phyloP scores from a whole-genome alignment of 202 grass and related monocot species.

The Saccharum hybrid region DNA sequence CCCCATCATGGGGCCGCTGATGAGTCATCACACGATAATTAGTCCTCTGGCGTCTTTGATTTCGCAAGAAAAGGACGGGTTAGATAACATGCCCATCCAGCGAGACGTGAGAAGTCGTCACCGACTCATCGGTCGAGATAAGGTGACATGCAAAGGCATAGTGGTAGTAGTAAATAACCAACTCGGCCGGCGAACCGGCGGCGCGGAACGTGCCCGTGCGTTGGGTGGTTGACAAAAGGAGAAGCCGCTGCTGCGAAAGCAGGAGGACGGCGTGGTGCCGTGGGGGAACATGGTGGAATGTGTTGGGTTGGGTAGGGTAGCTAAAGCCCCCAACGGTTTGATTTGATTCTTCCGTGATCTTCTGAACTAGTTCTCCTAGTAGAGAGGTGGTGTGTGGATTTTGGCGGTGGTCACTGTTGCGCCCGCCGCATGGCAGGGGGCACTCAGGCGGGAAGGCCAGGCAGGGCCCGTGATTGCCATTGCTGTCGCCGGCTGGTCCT shows the following conservation, averaged over 20 bases:
- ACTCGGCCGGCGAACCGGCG: slow-evolving; percentile 39
- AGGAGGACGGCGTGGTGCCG: not conserved
- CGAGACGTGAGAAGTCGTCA: not conserved
- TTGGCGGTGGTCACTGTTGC: not conserved
- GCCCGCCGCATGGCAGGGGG: not conserved
- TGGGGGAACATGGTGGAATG: slow-evolving; percentile 31
- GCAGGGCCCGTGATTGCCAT: too few relatives aligned
- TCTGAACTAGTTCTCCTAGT: not conserved
- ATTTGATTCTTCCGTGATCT: slow-evolving; percentile 33
- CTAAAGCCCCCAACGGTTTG: slow-evolving; percentile 23
- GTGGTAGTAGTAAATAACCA: not conserved
- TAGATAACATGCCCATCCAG: not conserved
- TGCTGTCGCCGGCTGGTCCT: not conserved
- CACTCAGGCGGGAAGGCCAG: too few relatives aligned
- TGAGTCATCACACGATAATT: not conserved
- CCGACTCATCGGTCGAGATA: not conserved
- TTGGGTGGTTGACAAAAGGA: slow-evolving; percentile 41
- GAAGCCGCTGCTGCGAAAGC: not conserved
- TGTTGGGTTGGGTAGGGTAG: slow-evolving; percentile 46
- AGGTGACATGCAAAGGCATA: slow-evolving; percentile 8
- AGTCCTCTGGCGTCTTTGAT: slow-evolving; percentile 5
- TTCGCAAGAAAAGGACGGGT: slow-evolving; percentile 6
- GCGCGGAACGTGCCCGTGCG: slow-evolving; percentile 36
- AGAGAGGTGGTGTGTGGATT: not conserved
- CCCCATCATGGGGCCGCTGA: not conserved